A percentile compares a stretch with the other conserved stretches of the same genome.
Conservation (phyloP, 2,329 filamentous ascomycete genomes). For the Trichoderma atrobrunneum region DNA sequence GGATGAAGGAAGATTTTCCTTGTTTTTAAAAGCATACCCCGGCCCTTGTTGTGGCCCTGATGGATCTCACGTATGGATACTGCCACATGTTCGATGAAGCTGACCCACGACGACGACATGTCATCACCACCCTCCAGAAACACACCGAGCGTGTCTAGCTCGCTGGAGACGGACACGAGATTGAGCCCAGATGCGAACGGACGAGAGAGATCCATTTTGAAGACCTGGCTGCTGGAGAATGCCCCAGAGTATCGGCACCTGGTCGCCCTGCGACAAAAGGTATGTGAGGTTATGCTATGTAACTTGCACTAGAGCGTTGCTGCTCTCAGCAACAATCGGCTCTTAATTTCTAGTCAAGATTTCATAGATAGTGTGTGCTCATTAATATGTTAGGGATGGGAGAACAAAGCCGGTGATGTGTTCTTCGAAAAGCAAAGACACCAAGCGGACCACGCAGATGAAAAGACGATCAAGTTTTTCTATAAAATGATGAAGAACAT, state of each 20-base stretch:
- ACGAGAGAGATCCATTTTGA: background rate
- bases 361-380: background rate
- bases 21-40: background rate
- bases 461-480: slow-evolving; percentile 11
- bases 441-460: slow-evolving; percentile 25
- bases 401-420: slow-evolving; percentile 40
- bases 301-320: background rate
- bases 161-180: slow-evolving; percentile 1
- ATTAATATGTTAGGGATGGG: slow-evolving; percentile 40
- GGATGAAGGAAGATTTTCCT: background rate
- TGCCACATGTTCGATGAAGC: slow-evolving; percentile 2
- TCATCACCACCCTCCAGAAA: slow-evolving; percentile 1
- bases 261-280: background rate
- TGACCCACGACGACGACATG: background rate
- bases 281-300: background rate
- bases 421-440: slow-evolving; percentile 39
- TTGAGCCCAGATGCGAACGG: background rate
- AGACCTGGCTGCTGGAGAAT: slow-evolving; percentile 2
- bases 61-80: background rate
- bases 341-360: background rate
- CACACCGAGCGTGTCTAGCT: background rate
- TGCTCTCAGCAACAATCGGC: background rate
- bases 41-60: background rate
- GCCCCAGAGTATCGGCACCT: background rate
- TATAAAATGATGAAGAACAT: slow-evolving; percentile 24